These are phyloP conservation scores for Picea engelmannii DNA, from an alignment of 83 land plant genomes.

Conservation along the genomic window DNA sequence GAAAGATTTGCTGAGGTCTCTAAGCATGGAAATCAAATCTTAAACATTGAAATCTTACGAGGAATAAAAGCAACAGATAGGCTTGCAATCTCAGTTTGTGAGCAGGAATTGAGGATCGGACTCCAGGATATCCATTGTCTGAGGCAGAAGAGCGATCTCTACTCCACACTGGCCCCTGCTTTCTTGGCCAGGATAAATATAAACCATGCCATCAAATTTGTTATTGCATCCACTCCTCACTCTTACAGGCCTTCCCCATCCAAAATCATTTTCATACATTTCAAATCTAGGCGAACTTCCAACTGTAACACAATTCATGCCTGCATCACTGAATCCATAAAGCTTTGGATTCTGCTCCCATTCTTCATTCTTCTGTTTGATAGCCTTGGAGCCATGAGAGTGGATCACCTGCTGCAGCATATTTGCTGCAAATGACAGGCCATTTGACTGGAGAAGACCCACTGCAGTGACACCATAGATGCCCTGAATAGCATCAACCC, in stretches of 20 bases:
- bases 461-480: slow-evolving; percentile 53
- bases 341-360: slow-evolving; percentile 56
- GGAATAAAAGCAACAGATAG: too few species aligned
- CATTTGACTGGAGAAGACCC: slow-evolving; percentile 32
- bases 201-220: slow-evolving; percentile 72
- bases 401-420: slow-evolving; percentile 18
- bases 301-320: slow-evolving; percentile 59
- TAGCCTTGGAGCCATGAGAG: slow-evolving; percentile 24
- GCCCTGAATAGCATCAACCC: slow-evolving; percentile 40
- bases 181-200: slow-evolving; percentile 9
- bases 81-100: too few species aligned
- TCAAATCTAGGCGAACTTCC: slow-evolving; percentile 76
- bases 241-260: slow-evolving; percentile 47
- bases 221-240: slow-evolving; percentile 33
- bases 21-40: too few species aligned
- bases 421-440: slow-evolving; percentile 39
- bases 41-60: too few species aligned
- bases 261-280: slow-evolving; percentile 72
- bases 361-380: slow-evolving; percentile 32
- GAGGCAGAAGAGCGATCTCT: slow-evolving; percentile 44
- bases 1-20: too few species aligned
- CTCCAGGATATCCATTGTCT: slow-evolving; percentile 52
- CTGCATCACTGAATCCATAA: slow-evolving; percentile 58
- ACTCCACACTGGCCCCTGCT: slow-evolving; percentile 58
- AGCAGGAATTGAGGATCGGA: slow-evolving; percentile 42